Base-by-base conservation (phyloP, 2,329 filamentous ascomycete genomes). In the Xylaria sp. region DNA sequence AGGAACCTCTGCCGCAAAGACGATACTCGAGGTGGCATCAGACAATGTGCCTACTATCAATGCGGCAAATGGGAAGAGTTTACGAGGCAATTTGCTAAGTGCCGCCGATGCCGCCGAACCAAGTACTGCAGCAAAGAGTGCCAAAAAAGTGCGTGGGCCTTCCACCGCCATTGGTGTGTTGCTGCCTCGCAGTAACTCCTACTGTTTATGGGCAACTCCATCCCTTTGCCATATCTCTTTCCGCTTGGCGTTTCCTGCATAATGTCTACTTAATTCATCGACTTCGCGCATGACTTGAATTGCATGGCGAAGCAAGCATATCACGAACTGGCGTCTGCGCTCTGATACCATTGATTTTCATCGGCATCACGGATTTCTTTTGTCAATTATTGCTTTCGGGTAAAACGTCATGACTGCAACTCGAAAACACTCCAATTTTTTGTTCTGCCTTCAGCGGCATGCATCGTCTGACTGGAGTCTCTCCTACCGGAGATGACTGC, bases 41-140 rank as follows among this genome's bases (percentile, higher is more conserved):
- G 96, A 66, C 96, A 99, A 80, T 99, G 96, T 80, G 96, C 96
- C 63, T 98, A 98, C 83, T 99, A 97, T 83, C 91, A 97, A 81
- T 99, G 96, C 80, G 95, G 95, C 69, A 98, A 97, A 79, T 99
- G 96, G 96, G 96, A 99, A 81, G 93, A 98, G 82, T 98, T 90
- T 80, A 94, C 95, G 48, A 90, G 96, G 70, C 95, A 99, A 79
- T 99, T 99, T 81, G 96, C 96, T 75, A 99, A 99, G 83, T 99
- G 96, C 83, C 91, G 96, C 73, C 91, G 96, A 73, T 99, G 96
- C 83, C 90, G 96, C 75, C 90, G 96, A 73, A 99, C 96, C 71
- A 99, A 99, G 82, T 98, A 98, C 84, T 99, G 96, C 90, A 98
- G 94, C 88, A 99, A 99, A 82, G 96, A 99, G 81, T 99, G 96